Conservation (phyloP, 1,139 yeast genomes). For the Suhomyces panamericanus region DNA sequence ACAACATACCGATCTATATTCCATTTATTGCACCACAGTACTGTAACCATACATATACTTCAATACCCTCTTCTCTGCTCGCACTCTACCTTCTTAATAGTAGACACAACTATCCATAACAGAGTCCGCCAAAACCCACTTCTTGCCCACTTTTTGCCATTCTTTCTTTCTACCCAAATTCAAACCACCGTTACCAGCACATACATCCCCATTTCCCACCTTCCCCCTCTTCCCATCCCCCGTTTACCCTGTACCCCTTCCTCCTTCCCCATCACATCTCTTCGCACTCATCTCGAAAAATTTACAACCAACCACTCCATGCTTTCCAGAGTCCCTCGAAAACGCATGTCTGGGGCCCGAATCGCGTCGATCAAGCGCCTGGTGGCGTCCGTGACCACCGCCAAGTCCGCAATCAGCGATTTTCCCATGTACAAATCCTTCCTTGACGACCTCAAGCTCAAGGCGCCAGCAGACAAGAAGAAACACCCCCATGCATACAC, state of each 20-base stretch:
- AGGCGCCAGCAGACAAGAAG: conserved; percentile 8
- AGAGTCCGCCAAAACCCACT: no score
- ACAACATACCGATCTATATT: no score
- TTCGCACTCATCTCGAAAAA: conserved; percentile 8
- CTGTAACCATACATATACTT: no score
- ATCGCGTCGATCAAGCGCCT: conserved; percentile 3
- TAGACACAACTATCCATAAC: no score
- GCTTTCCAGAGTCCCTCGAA: conserved; percentile 11
- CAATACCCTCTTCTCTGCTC: no score
- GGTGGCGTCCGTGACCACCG: conserved; percentile 7
- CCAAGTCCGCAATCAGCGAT: conserved; percentile 8
- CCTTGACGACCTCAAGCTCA: conserved; percentile 16
- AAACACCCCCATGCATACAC: conserved; percentile 16
- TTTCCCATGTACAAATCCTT: conserved; percentile 17
- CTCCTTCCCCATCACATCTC: conserved; percentile 8
- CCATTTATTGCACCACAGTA: no score
- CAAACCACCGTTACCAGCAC: no score
- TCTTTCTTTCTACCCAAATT: no score
- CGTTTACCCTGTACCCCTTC: not conserved
- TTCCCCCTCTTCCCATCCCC: not conserved
- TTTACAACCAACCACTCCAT: conserved; percentile 7
- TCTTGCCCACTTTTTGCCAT: no score
- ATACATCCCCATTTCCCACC: not conserved
- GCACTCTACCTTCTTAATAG: no score
- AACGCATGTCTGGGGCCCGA: conserved; percentile 2